Base-by-base conservation (phyloP, 768 basidiomycete genomes). In the Exsudoporus frostii region DNA sequence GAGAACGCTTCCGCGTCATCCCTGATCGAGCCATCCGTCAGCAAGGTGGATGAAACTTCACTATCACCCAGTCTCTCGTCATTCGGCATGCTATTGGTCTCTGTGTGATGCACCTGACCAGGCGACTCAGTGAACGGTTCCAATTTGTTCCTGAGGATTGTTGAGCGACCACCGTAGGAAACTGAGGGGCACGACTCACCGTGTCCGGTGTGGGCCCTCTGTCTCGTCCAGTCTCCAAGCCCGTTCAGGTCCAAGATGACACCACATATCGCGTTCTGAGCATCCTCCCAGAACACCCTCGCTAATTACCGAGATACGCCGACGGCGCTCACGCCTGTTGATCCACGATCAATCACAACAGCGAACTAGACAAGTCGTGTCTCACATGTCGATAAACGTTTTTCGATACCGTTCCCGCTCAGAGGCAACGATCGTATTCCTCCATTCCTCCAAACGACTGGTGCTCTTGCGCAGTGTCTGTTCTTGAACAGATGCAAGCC, bases 211-310 rank as follows among this genome's bases (percentile, higher is more conserved):
- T 1, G 92, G 93, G 1, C 93, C 94, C 63, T 97, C 94, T 2
- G 92, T 94, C 62, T 95, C 93, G 56, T 96, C 94, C 41, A 96
- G 70, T 30, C 86, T 74, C 94, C 94, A 96, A 11, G 79, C 60
- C 7, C 72, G 71, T 22, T 73, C 71, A 3, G 63, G 71, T 37
- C 74, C 74, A 15, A 76, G 68, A 40, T 80, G 77, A 2, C 85
- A 83, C 93, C 94, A 96, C 13, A 96, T 64, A 0, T 92, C 92
- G 20, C 90, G 79, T 65, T 96, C 94, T 0, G 84, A 83, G 2
- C 82, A 82, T 22, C 89, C 71, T 9, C 82, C 62, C 37, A 80
- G 69, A 0, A 81, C 74, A 79, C 87, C 88, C 45, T 86, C 83
- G 29, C 78, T 74, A 40, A 88, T 65, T 10, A 75, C 70, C 3